phyloP scores from a whole-genome alignment of 495 filamentous ascomycete species.

The Podospora appendiculata region DNA sequence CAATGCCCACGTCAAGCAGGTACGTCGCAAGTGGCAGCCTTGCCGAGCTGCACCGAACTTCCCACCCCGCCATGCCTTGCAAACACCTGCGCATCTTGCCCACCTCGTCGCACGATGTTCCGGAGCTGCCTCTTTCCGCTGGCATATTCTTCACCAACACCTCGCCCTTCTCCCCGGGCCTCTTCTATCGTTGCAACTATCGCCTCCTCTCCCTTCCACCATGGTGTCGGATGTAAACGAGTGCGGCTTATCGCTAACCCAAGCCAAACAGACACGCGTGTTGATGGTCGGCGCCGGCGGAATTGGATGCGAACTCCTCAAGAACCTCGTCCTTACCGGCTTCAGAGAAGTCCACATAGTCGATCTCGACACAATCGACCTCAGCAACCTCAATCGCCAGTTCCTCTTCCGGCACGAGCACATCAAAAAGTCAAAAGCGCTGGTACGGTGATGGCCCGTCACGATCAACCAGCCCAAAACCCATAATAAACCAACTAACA shows the following conservation, averaged over 20 bases:
- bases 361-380: constrained; percentile 95
- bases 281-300: constrained; percentile 94
- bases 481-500: not conserved
- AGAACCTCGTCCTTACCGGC: constrained; percentile 89
- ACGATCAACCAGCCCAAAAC: not conserved
- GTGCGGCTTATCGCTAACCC: constrained; percentile 19
- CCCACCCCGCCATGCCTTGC: no score
- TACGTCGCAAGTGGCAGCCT: constrained; percentile 20
- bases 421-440: constrained; percentile 93
- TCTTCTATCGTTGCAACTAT: not conserved
- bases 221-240: not conserved
- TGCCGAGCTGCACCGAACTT: not conserved
- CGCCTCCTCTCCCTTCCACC: not conserved
- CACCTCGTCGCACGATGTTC: not conserved
- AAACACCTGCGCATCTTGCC: no score
- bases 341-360: constrained; percentile 95
- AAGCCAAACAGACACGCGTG: constrained; percentile 61
- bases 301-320: constrained; percentile 95
- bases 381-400: constrained; percentile 96
- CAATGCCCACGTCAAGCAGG: constrained; percentile 39
- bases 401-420: constrained; percentile 97
- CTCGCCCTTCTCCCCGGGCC: not conserved
- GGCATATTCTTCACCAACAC: not conserved
- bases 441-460: constrained; percentile 48
- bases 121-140: not conserved